A percentile compares a stretch with the other conserved stretches of the same genome.
Evolutionary conservation across 2,329 filamentous ascomycete species (phyloP).

Genomic region (Calonectria honghensis): DNA sequence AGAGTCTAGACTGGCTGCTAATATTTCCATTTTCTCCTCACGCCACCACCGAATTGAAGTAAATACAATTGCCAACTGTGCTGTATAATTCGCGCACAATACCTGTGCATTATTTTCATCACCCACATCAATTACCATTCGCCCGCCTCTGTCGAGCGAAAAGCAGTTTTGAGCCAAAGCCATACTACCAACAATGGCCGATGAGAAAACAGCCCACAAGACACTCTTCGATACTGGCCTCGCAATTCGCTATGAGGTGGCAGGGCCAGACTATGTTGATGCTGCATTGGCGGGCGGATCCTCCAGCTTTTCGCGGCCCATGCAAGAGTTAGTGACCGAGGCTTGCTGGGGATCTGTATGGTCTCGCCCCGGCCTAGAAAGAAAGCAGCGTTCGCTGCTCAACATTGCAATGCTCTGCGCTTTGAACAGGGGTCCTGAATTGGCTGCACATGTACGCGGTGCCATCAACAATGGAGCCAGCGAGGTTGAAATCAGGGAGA

Average conservation of each 20-base stretch:
- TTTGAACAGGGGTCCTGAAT: constrained; percentile 74
- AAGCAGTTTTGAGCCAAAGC: not conserved
- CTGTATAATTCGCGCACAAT: not conserved
- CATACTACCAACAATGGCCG: not conserved
- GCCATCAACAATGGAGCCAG: constrained; percentile 77
- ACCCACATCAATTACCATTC: not conserved
- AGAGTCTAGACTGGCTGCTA: too few species aligned
- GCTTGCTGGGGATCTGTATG: constrained; percentile 77
- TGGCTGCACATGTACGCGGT: constrained; percentile 76
- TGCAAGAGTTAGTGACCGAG: constrained; percentile 78
- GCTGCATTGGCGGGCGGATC: constrained; percentile 70
- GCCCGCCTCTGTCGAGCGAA: not conserved
- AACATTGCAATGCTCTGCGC: constrained; percentile 79
- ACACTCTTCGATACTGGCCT: constrained; percentile 76
- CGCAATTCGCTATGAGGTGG: constrained; percentile 74
- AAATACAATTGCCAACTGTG: not conserved
- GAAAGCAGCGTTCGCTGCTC: constrained; percentile 71
- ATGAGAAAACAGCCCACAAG: constrained; percentile 26
- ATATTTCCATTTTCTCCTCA: too few species aligned
- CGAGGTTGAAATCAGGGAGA: constrained; percentile 74
- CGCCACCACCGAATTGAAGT: too few species aligned
- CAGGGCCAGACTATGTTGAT: constrained; percentile 76
- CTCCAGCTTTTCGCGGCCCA: constrained; percentile 72
- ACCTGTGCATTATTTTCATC: not conserved
- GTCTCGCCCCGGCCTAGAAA: constrained; percentile 77